Percentiles rank a stretch among this genome's conserved stretches.
These are phyloP conservation scores for Mycena sp. DNA, from an alignment of 1,284 basidiomycete genomes.

Conservation along the genomic window DNA sequence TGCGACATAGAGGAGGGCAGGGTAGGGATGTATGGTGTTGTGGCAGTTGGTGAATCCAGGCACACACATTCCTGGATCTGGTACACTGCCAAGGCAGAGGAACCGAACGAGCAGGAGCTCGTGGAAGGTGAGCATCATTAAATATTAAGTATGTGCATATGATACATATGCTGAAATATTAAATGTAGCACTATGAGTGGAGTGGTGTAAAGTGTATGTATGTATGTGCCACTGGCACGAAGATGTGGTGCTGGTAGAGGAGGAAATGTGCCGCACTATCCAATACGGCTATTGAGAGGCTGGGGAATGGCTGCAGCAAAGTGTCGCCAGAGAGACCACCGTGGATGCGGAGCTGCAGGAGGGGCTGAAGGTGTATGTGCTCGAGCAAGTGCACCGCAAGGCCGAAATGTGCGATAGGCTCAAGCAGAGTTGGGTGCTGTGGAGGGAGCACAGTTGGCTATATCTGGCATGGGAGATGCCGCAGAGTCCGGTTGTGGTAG, in stretches of 20 bases:
- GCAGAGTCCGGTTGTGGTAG: too few relatives aligned
- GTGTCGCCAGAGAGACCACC: accelerated
- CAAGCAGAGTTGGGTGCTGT: not conserved
- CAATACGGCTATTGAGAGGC: not conserved
- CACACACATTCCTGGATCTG: conserved; percentile 8
- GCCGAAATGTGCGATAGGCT: not conserved
- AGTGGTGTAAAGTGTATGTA: conserved; percentile 9
- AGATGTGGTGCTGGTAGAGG: not conserved
- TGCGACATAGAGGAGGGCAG: not conserved
- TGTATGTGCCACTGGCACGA: too few relatives aligned
- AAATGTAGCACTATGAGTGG: not conserved
- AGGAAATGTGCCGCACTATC: conserved; percentile 1
- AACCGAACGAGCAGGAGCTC: not conserved
- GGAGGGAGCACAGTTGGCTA: not conserved
- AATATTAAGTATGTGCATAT: too few relatives aligned
- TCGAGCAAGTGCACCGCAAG: not conserved
- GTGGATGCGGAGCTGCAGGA: not conserved
- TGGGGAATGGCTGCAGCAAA: not conserved
- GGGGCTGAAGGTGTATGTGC: not conserved
- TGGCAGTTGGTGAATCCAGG: not conserved
- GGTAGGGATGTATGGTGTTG: not conserved
- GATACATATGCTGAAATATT: not conserved
- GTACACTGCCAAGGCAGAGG: not conserved
- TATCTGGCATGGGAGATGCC: not conserved
- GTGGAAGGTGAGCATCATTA: not conserved